Evolutionary conservation across 1,284 basidiomycete species (phyloP).

Genomic region (Inonotus hispidus): DNA sequence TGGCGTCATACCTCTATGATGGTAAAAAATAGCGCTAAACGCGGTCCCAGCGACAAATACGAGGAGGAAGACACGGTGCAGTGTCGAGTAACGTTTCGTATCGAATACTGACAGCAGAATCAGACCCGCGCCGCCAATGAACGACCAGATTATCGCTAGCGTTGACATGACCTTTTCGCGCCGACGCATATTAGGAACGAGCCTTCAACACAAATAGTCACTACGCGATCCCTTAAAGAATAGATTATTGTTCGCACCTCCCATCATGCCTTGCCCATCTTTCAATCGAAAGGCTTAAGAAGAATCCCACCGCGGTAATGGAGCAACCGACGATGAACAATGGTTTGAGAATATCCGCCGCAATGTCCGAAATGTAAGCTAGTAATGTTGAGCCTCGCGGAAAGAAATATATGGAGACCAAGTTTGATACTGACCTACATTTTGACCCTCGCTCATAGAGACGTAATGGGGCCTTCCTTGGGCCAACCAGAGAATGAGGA

Average conservation of each 20-base stretch:
- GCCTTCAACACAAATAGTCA: conserved; percentile 30
- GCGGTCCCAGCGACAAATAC: conserved; percentile 60
- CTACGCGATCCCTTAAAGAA: background rate
- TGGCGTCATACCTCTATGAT: conserved; percentile 50
- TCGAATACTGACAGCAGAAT: conserved; percentile 62
- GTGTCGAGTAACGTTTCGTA: conserved; percentile 43
- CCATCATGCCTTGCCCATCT: conserved; percentile 58
- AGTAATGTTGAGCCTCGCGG: background rate
- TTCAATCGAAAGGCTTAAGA: conserved; percentile 54
- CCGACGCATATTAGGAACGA: conserved; percentile 51
- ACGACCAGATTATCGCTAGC: conserved; percentile 53
- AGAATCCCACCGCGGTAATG: conserved; percentile 56
- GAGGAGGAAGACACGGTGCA: conserved; percentile 57
- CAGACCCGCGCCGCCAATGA: conserved; percentile 46
- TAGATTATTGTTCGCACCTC: conserved; percentile 32
- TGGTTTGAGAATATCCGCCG: conserved; percentile 64
- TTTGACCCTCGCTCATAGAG: conserved; percentile 37
- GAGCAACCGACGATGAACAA: conserved; percentile 59
- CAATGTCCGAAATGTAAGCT: conserved; percentile 71
- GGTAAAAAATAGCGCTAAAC: conserved; percentile 65
- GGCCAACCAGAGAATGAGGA: conserved; percentile 62
- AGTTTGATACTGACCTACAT: conserved; percentile 29
- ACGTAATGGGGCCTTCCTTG: conserved; percentile 44
- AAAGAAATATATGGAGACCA: background rate
- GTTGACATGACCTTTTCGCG: conserved; percentile 49